A percentile compares a stretch with the other conserved stretches of the same genome.
phyloP scores from a whole-genome alignment of 2,329 filamentous ascomycete genomes.

The Aspergillus phoenicis region DNA sequence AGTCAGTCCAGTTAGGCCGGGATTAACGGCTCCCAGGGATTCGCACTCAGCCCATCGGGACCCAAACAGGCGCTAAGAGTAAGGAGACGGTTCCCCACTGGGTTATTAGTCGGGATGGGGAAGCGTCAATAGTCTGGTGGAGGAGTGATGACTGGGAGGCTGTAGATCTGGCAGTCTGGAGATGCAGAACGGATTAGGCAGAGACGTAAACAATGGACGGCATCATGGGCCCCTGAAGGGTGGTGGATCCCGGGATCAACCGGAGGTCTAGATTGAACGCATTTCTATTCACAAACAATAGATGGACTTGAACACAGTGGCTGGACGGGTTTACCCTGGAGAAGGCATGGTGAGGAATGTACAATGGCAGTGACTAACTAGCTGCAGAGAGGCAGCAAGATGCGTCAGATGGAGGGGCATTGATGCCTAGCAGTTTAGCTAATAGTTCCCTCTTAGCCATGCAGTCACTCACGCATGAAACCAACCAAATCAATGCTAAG shows the following conservation, averaged over 20 bases:
- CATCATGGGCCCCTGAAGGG: slow-evolving; percentile 4
- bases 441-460: too few species aligned
- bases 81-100: slow-evolving; percentile 16
- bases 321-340: too few species aligned
- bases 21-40: slow-evolving; percentile 2
- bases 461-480: neutral
- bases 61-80: slow-evolving; percentile 13
- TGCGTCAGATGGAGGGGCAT: too few species aligned
- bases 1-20: slow-evolving; percentile 2
- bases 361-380: too few species aligned
- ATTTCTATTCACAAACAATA: neutral
- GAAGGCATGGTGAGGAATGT: too few species aligned
- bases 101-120: slow-evolving; percentile 19
- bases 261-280: neutral
- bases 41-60: neutral
- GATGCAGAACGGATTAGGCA: slow-evolving; percentile 23
- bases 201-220: slow-evolving; percentile 16
- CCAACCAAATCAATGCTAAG: neutral
- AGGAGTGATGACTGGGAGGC: slow-evolving; percentile 8
- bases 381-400: too few species aligned
- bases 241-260: neutral
- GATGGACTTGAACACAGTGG: neutral
- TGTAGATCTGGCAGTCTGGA: slow-evolving; percentile 19
- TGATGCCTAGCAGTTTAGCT: too few species aligned
- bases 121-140: slow-evolving; percentile 20